Evolutionary conservation across 257 asterid genomes (phyloP), one percentile per base, ranked within the genome.

Genomic region (Eustoma russellianum): DNA sequence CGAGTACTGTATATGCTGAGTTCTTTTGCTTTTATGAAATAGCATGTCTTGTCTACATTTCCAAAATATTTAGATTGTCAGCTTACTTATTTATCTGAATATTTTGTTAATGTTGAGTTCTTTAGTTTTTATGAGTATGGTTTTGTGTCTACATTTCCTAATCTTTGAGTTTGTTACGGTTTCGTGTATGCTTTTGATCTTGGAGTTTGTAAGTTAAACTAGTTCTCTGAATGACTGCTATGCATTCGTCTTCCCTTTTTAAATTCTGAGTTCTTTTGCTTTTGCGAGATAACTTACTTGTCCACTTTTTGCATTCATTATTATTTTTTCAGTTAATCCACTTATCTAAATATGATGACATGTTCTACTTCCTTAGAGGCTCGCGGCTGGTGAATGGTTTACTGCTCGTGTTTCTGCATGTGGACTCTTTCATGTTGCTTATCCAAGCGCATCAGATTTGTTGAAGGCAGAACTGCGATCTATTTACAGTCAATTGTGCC

Each of bases 321-420:
- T n/a, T n/a, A 24, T 2, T 24, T 24, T 24, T 2, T 24, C 3
- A 24, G 30, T 24, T 24, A 24, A 24, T 4, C 30, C 3, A 7
- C 43, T 38, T 38, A 11, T 38, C 43, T 38, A 11, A 38, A 38
- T 38, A 11, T 11, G 40, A 30, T 38, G 47, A 54, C 30, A 24
- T 24, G 30, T 24, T 24, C 2, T 24, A 24, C 30, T 24, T 24
- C 30, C 30, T 55, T 72, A 89, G 97, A 83, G 97, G 76, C 77
- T 89, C 53, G 93, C 95, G 50, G 93, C 95, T 63, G 97, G 97
- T 18, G 97, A 89, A 70, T 89, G 97, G 97, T 89, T 89, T 65
- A 89, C 97, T 12, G 94, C 95, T 52, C 87, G 97, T 33, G 93
- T 89, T 50, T 89, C 95, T n/a, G 89, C 95, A 34, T 89, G 95